These are phyloP conservation scores for Microsporum canis DNA, from an alignment of 2,329 filamentous ascomycete genomes.

Conservation along the genomic window DNA sequence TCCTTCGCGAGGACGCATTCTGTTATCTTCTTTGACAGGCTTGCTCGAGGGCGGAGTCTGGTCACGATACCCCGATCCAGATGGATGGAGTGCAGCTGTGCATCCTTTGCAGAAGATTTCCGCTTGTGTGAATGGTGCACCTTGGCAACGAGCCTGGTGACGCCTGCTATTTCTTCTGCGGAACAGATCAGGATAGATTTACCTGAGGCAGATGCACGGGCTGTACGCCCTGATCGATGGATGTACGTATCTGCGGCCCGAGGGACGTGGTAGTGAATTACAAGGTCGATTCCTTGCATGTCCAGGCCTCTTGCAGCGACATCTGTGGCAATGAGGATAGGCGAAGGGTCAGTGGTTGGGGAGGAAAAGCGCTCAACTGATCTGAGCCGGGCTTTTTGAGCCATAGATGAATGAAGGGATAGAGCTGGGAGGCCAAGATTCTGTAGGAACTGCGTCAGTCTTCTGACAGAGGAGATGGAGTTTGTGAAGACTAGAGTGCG, in stretches of 20 bases:
- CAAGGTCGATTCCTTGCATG: conserved; percentile 76
- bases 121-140: conserved; percentile 54
- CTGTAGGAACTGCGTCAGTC: conserved; percentile 71
- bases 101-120: conserved; percentile 49
- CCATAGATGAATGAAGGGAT: conserved; percentile 85
- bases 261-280: conserved; percentile 92
- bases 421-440: conserved; percentile 66
- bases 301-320: conserved; percentile 89
- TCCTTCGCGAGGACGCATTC: conserved; percentile 77
- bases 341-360: conserved; percentile 41
- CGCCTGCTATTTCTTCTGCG: conserved; percentile 80
- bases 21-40: conserved; percentile 74
- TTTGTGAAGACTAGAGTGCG: conserved; percentile 90
- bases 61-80: conserved; percentile 69
- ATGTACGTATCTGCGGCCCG: conserved; percentile 88
- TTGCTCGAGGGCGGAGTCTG: conserved; percentile 64
- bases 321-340: conserved; percentile 82
- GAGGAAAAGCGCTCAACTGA: conserved; percentile 81
- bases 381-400: conserved; percentile 86
- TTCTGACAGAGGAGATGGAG: conserved; percentile 83
- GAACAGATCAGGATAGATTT: conserved; percentile 79
- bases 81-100: conserved; percentile 53
- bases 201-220: conserved; percentile 65
- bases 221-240: conserved; percentile 87
- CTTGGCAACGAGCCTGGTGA: conserved; percentile 72